These are phyloP conservation scores for Astrocystis sublimbata DNA, from an alignment of 495 filamentous ascomycete genomes.

Conservation along the genomic window DNA sequence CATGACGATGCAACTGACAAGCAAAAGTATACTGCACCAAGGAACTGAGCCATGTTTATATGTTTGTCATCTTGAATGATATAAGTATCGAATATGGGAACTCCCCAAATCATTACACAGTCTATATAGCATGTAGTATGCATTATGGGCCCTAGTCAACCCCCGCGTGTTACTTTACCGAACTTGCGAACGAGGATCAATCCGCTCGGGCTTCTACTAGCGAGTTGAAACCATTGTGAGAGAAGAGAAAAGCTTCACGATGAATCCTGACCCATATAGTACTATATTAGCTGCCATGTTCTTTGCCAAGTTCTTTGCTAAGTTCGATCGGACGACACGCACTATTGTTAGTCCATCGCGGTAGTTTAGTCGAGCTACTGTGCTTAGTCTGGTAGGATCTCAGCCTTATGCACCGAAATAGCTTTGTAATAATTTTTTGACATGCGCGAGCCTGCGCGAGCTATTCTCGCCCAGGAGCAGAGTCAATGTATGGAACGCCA, in stretches of 20 bases:
- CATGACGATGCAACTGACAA: background rate
- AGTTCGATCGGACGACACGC: background rate
- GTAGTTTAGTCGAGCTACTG: background rate
- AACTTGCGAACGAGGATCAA: too few species aligned
- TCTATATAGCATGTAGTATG: background rate
- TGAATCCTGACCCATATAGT: background rate
- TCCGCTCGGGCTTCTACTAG: too few species aligned
- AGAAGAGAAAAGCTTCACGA: background rate
- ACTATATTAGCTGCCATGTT: too few species aligned
- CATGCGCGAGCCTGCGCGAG: background rate
- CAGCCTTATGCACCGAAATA: constrained; percentile 3
- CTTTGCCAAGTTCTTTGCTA: too few species aligned
- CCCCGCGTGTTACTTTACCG: background rate
- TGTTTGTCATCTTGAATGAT: too few species aligned
- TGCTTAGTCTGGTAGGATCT: background rate
- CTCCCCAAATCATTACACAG: too few species aligned
- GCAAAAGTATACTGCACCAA: too few species aligned
- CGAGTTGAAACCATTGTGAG: background rate
- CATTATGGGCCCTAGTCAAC: background rate
- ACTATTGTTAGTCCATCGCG: background rate
- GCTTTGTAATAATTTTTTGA: background rate
- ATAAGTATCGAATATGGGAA: too few species aligned
- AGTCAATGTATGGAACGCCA: background rate
- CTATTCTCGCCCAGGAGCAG: constrained; percentile 3
- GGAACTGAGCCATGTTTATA: too few species aligned